These are phyloP conservation scores for Streptanthus diversifolius DNA, from an alignment of 345 rosid genomes.

Conservation along the genomic window DNA sequence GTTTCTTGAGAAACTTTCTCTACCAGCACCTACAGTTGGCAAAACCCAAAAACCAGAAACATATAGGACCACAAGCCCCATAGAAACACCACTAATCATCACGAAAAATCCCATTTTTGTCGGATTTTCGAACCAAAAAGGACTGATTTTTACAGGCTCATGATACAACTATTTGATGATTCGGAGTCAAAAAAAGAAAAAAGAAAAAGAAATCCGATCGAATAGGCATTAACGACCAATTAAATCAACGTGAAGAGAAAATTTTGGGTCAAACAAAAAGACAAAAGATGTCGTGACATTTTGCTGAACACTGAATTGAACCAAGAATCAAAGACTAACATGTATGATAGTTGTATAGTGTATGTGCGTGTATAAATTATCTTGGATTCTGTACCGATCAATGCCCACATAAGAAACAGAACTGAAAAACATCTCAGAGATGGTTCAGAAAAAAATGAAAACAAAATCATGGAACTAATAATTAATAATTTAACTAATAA, in stretches of 20 bases:
- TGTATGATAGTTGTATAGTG: neutral
- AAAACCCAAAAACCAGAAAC: constrained; percentile 37
- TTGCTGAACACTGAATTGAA: constrained; percentile 1
- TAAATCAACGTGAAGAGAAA: neutral
- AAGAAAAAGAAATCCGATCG: neutral
- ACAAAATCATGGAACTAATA: neutral
- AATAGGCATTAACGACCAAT: constrained; percentile 3
- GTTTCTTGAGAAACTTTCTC: constrained; percentile 40
- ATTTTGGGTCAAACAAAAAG: constrained; percentile 4
- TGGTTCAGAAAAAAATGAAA: neutral
- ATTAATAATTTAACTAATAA: neutral
- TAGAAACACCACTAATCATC: constrained; percentile 10
- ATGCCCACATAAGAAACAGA: constrained; percentile 6
- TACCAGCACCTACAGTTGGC: constrained; percentile 36
- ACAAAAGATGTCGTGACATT: neutral
- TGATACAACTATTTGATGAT: constrained; percentile 2
- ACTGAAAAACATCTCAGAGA: constrained; percentile 14
- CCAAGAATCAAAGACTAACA: constrained; percentile 1
- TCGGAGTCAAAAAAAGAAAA: neutral
- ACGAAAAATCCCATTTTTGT: constrained; percentile 35
- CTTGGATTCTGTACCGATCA: constrained; percentile 18
- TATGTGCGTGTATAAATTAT: no score
- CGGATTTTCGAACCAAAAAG: constrained; percentile 13
- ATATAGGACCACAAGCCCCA: constrained; percentile 30
- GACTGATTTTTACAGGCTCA: constrained; percentile 11